Evolutionary conservation across 108 stramenopile species (phyloP), one percentile per base, ranked within the genome.

Genomic region (Stephanodiscus minutulus): DNA sequence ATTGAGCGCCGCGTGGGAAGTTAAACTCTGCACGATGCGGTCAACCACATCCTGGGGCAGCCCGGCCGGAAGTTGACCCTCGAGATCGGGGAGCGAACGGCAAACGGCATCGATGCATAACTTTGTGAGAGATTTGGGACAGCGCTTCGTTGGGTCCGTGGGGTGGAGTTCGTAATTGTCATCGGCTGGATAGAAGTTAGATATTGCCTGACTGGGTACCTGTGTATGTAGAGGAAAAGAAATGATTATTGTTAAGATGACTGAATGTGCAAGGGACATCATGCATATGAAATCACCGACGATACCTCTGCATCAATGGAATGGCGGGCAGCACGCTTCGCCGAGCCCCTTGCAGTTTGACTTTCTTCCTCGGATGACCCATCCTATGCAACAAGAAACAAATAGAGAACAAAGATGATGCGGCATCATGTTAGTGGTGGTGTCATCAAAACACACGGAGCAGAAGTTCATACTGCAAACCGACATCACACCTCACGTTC

Each of bases 11-110:
- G 86, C 83, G 59, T 91, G 88, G 36, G 79, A 75, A 0, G 87
- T 77, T 12, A 94, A 81, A 61, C 85, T 83, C 15, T 65, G 17
- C 6, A 88, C 58, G 24, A 94, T 84, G 43, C 76, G 81, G 66
- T 94, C 89, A 17, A 94, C 90, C 1, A 91, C 62, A 29, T 94
- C 93, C 68, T 88, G 88, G 10, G 93, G 93, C 22, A 94, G 68
- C 28, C 90, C 88, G 8, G 73, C 72, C 18, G 93, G 93, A 13
- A 94, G 78, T 52, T 87, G 86, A 31, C 79, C 86, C 22, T 86
- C 80, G 24, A 86, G 43, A 33, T 79, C 72, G 1, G 90, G 81
- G 11, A 94, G 80, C 7, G 88, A 85, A 20, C 90, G 82, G 49
- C 93, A 94, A 0, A 94, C 56, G 29, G 84, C 54, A 50, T 94